Conservation (phyloP, 2,329 filamentous ascomycete species). For the Fusarium anthophilum region DNA sequence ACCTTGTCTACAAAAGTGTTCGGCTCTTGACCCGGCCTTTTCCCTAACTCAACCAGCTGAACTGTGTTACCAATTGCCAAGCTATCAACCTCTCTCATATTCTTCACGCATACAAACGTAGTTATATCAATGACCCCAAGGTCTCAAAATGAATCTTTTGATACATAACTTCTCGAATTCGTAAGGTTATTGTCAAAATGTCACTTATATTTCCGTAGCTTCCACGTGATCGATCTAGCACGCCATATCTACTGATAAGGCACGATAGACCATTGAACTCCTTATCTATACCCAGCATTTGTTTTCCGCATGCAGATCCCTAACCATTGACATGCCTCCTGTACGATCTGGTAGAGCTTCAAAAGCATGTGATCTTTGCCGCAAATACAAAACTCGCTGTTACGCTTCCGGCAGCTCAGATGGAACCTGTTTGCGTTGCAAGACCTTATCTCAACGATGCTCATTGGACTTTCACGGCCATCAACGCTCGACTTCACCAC, state of each 20-base stretch:
- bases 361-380: slow-evolving; percentile 41
- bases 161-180: accelerated
- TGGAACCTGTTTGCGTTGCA: slow-evolving; percentile 38
- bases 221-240: slow-evolving; percentile 23
- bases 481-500: background rate
- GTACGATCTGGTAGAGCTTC: slow-evolving; percentile 36
- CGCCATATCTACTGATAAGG: slow-evolving; percentile 14
- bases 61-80: accelerated
- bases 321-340: slow-evolving; percentile 31
- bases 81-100: accelerated
- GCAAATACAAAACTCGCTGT: slow-evolving; percentile 41
- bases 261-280: background rate
- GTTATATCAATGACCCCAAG: accelerated
- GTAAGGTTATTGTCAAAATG: background rate
- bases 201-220: background rate
- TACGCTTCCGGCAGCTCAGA: slow-evolving; percentile 20
- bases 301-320: background rate
- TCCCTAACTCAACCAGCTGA: accelerated
- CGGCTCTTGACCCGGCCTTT: accelerated
- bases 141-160: accelerated
- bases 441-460: slow-evolving; percentile 36
- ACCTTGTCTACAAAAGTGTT: accelerated
- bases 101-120: accelerated
- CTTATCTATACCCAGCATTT: background rate
- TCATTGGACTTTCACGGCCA: slow-evolving; percentile 18